Evolutionary conservation across 768 basidiomycete species (phyloP).

Genomic region (Flagelloscypha sp.): DNA sequence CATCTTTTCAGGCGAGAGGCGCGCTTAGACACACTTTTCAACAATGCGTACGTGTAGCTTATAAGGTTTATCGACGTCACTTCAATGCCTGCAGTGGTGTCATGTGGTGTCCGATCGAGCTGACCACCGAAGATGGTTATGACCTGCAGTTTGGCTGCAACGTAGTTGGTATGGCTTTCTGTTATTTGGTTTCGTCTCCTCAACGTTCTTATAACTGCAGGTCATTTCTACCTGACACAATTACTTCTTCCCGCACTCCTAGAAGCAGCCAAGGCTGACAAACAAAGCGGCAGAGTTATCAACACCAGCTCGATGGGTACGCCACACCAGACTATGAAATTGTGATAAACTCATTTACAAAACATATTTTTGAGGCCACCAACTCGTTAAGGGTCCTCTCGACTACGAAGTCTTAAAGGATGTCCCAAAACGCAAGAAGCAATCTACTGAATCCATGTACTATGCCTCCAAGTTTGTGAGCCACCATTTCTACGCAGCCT

Average conservation of each 20-base stretch:
- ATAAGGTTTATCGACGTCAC: background rate
- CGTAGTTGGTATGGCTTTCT: conserved; percentile 20
- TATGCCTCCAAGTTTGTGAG: conserved; percentile 16
- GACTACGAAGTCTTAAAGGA: conserved; percentile 20
- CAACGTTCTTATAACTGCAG: conserved; percentile 7
- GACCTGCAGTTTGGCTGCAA: conserved; percentile 18
- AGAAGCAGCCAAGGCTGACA: conserved; percentile 14
- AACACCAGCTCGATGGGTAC: conserved; percentile 18
- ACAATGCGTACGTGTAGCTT: conserved; percentile 18
- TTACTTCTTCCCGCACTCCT: conserved; percentile 21
- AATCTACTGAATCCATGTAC: conserved; percentile 10
- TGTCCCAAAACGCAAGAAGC: conserved; percentile 15
- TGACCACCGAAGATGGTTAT: conserved; percentile 17
- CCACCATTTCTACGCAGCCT: background rate
- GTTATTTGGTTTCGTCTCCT: conserved; percentile 12
- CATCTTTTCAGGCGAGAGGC: conserved; percentile 25
- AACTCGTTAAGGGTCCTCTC: too few relatives aligned
- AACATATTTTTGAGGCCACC: too few relatives aligned
- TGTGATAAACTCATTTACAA: too few relatives aligned
- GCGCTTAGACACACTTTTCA: conserved; percentile 20
- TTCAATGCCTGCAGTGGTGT: conserved; percentile 14
- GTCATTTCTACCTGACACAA: conserved; percentile 21
- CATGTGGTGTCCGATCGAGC: conserved; percentile 21
- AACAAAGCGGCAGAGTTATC: conserved; percentile 26
- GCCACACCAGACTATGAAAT: conserved; percentile 10